phyloP scores from a whole-genome alignment of 805 yeast species.

The Millerozyma miso region DNA sequence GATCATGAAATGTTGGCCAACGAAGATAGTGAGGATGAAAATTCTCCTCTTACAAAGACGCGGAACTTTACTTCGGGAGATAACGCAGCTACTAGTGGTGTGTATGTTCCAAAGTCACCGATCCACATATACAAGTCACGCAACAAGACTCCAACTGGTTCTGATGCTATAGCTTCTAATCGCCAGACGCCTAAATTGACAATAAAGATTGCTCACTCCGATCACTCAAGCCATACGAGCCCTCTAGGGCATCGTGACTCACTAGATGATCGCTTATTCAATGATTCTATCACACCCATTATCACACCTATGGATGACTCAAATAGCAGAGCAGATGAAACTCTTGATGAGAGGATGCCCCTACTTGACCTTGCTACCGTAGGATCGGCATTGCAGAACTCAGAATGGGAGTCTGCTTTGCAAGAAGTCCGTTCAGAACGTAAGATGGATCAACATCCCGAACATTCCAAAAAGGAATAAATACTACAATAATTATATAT shows the following conservation, averaged over 20 bases:
- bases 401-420: constrained; percentile 24
- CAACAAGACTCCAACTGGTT: constrained; percentile 3
- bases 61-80: constrained; percentile 4
- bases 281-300: background rate
- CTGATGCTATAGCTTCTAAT: background rate
- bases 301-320: background rate
- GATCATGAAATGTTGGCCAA: constrained; percentile 5
- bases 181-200: constrained; percentile 13
- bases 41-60: constrained; percentile 2
- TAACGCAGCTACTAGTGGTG: constrained; percentile 14
- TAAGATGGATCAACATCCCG: constrained; percentile 1
- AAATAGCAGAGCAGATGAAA: background rate
- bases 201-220: constrained; percentile 13
- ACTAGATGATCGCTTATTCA: background rate
- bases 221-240: background rate
- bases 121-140: constrained; percentile 17
- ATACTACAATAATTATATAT: constrained; percentile 2
- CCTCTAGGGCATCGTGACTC: background rate
- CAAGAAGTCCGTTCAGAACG: constrained; percentile 14
- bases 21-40: constrained; percentile 6
- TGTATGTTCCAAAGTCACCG: constrained; percentile 30
- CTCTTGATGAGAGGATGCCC: constrained; percentile 7
- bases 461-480: constrained; percentile 2
- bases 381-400: constrained; percentile 22
- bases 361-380: constrained; percentile 18